phyloP scores from a whole-genome alignment of 352 stramenopile genomes.

The Globisporangium cylindrosporum region DNA sequence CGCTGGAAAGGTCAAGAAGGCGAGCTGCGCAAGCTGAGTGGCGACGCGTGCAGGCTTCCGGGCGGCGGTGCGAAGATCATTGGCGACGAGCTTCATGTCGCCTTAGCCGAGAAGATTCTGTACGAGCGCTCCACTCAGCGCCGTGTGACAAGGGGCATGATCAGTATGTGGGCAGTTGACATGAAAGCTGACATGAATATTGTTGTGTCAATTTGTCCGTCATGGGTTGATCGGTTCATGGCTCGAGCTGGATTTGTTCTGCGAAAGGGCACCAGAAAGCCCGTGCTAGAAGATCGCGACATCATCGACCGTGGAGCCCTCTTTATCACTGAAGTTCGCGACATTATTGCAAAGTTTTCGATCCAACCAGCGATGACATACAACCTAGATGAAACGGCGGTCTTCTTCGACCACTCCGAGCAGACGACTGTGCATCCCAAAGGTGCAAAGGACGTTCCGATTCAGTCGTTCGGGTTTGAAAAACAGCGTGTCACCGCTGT shows the following conservation, averaged over 20 bases:
- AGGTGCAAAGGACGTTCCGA: not conserved
- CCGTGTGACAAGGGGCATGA: not conserved
- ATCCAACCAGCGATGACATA: not conserved
- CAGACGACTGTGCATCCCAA: not conserved
- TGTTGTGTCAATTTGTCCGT: not conserved
- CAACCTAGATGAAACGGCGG: conserved; percentile 1
- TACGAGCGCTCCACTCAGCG: not conserved
- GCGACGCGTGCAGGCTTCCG: not conserved
- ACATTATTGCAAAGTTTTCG: not conserved
- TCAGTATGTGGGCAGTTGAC: not conserved
- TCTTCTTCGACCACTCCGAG: conserved; percentile 1
- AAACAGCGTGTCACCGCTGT: conserved; percentile 3
- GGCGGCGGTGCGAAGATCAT: not conserved
- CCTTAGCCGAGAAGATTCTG: not conserved
- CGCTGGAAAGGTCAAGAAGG: not conserved
- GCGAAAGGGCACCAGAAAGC: not conserved
- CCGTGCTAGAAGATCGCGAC: not conserved
- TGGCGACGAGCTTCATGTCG: not conserved
- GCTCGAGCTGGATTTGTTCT: not conserved
- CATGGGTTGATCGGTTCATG: not conserved
- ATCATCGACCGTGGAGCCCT: not conserved
- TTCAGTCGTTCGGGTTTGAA: not conserved
- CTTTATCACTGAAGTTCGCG: not conserved
- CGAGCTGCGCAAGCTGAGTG: not conserved
- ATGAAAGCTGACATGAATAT: not conserved